A percentile compares a stretch with the other conserved stretches of the same genome.
Evolutionary conservation across 192 early-diverging fungal genomes (phyloP).

Genomic region (Umbelopsis isabellina): DNA sequence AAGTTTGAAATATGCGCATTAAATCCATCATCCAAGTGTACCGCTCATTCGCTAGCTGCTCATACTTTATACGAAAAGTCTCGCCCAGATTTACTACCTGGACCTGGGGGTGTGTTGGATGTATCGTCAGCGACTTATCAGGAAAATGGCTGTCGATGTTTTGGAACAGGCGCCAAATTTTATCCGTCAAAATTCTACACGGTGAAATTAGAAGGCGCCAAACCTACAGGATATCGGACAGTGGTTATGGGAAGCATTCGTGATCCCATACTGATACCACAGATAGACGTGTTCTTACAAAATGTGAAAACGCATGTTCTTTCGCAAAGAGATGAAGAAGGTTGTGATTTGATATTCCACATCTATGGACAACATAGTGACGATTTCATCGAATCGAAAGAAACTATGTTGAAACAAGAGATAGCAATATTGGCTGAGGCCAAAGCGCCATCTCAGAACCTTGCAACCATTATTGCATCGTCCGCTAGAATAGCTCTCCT

Average conservation of each 20-base stretch:
- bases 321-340: background rate
- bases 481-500: conserved; percentile 23
- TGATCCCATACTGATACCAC: conserved; percentile 27
- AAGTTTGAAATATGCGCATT: background rate
- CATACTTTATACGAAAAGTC: conserved; percentile 29
- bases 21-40: background rate
- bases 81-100: conserved; percentile 16
- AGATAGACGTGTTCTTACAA: conserved; percentile 13
- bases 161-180: conserved; percentile 14
- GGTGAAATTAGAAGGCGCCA: conserved; percentile 26
- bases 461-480: conserved; percentile 13
- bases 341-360: conserved; percentile 10
- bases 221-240: conserved; percentile 13
- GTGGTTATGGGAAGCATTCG: conserved; percentile 24
- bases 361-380: conserved; percentile 24
- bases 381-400: background rate
- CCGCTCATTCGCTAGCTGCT: conserved; percentile 10
- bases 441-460: conserved; percentile 7
- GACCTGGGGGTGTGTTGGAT: conserved; percentile 27
- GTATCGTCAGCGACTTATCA: conserved; percentile 14
- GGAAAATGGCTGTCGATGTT: background rate
- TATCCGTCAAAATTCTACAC: conserved; percentile 15
- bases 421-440: conserved; percentile 13
- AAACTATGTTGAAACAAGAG: conserved; percentile 1
- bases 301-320: background rate